These are phyloP conservation scores for Mycena galericulata DNA, from an alignment of 768 basidiomycete species.

Conservation along the genomic window DNA sequence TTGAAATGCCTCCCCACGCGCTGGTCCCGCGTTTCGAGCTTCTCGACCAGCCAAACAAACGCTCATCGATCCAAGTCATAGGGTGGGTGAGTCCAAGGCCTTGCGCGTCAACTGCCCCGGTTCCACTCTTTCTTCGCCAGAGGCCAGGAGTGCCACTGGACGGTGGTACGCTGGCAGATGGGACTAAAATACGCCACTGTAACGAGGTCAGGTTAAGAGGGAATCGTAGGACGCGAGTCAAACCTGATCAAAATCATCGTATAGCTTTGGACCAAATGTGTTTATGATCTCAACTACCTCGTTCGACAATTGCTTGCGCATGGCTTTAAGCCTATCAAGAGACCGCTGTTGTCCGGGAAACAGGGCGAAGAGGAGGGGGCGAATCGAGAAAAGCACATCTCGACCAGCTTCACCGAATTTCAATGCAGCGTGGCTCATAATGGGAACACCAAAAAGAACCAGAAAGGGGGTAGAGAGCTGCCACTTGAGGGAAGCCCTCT, in stretches of 20 bases:
- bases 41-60: constrained; percentile 91
- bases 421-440: constrained; percentile 91
- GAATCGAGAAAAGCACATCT: constrained; percentile 88
- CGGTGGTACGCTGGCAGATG: constrained; percentile 86
- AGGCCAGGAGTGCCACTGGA: constrained; percentile 79
- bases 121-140: constrained; percentile 84
- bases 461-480: too few relatives aligned
- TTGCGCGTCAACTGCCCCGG: constrained; percentile 85
- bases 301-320: constrained; percentile 80
- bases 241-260: constrained; percentile 89
- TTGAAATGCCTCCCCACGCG: constrained; percentile 78
- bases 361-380: constrained; percentile 88
- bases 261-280: constrained; percentile 88
- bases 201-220: constrained; percentile 14
- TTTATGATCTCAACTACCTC: constrained; percentile 87
- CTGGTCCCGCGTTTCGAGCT: constrained; percentile 83
- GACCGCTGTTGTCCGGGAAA: constrained; percentile 89
- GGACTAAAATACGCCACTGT: constrained; percentile 85
- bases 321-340: constrained; percentile 78
- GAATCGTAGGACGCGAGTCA: constrained; percentile 30
- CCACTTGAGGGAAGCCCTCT: too few relatives aligned
- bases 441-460: constrained; percentile 80
- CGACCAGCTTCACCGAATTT: constrained; percentile 98
- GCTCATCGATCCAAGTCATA: constrained; percentile 95
- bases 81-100: constrained; percentile 89